Evolutionary conservation across 805 yeast species (phyloP).

Genomic region (Clavispora santaluciae): DNA sequence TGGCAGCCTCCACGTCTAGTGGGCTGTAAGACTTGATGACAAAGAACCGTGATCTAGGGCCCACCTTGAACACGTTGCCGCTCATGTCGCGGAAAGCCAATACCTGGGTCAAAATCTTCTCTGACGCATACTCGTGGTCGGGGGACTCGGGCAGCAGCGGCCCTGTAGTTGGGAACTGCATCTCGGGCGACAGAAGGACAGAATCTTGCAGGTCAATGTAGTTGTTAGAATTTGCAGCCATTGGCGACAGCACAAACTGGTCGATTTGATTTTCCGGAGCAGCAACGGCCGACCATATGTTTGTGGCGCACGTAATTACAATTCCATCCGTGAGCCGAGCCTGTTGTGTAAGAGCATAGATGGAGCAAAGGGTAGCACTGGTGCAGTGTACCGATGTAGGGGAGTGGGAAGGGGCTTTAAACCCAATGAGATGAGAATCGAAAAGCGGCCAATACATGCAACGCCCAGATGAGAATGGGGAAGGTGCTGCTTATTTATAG

Average conservation of each 20-base stretch:
- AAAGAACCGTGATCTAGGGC: slow-evolving; percentile 29
- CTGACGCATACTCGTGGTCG: neutral
- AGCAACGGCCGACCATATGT: slow-evolving; percentile 14
- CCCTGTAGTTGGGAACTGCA: neutral
- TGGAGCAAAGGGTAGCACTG: neutral
- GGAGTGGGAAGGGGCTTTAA: slow-evolving; percentile 4
- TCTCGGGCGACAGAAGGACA: neutral
- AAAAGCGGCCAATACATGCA: neutral
- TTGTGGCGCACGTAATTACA: slow-evolving; percentile 4
- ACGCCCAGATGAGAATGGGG: neutral
- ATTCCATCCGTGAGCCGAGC: slow-evolving; percentile 4
- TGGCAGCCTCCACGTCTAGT: slow-evolving; percentile 47
- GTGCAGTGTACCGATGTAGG: slow-evolving; percentile 5
- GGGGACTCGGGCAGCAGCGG: neutral
- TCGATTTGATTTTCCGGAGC: too few species aligned
- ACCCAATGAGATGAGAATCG: slow-evolving; percentile 6
- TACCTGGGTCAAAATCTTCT: neutral
- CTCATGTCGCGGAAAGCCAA: neutral
- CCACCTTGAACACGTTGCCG: slow-evolving; percentile 1
- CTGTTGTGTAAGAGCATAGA: slow-evolving; percentile 3
- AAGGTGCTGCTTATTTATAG: neutral
- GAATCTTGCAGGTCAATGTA: neutral
- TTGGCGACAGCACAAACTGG: too few species aligned
- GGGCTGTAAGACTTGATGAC: slow-evolving; percentile 53
- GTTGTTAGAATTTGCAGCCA: too few species aligned